A percentile compares a stretch with the other conserved stretches of the same genome.
phyloP scores from a whole-genome alignment of 1,284 basidiomycete genomes.

The Veloboletus limbatus region DNA sequence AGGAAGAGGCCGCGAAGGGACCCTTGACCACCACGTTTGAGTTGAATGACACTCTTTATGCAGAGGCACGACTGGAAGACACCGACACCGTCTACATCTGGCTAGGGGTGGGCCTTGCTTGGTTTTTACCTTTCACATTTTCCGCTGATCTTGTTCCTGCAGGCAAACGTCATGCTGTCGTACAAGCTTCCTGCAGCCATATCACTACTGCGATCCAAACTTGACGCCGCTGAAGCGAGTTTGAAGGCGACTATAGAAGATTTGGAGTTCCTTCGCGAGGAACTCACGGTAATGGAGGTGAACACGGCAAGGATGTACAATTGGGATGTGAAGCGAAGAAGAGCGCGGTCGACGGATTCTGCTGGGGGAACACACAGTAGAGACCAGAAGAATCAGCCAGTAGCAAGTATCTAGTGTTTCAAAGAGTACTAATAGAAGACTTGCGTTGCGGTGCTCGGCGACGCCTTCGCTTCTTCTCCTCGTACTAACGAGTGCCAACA shows the following conservation, averaged over 20 bases:
- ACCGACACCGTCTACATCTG: constrained; percentile 91
- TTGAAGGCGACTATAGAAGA: constrained; percentile 80
- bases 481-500: no score
- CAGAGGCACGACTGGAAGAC: constrained; percentile 86
- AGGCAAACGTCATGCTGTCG: constrained; percentile 98
- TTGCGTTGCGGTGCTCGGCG: no score
- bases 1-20: constrained; percentile 39
- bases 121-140: not conserved
- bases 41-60: constrained; percentile 93
- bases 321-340: constrained; percentile 86
- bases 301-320: constrained; percentile 97
- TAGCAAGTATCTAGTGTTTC: no score
- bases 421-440: no score
- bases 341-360: constrained; percentile 53
- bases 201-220: constrained; percentile 74
- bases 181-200: constrained; percentile 87
- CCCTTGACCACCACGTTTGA: constrained; percentile 88
- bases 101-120: constrained; percentile 78
- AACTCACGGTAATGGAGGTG: constrained; percentile 97
- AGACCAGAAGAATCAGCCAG: no score
- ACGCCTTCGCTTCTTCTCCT: no score
- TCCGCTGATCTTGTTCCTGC: constrained; percentile 1
- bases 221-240: constrained; percentile 69
- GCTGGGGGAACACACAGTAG: constrained; percentile 6
- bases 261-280: constrained; percentile 91